phyloP scores from a whole-genome alignment of 768 basidiomycete genomes.

The Daedaleopsis nitida region DNA sequence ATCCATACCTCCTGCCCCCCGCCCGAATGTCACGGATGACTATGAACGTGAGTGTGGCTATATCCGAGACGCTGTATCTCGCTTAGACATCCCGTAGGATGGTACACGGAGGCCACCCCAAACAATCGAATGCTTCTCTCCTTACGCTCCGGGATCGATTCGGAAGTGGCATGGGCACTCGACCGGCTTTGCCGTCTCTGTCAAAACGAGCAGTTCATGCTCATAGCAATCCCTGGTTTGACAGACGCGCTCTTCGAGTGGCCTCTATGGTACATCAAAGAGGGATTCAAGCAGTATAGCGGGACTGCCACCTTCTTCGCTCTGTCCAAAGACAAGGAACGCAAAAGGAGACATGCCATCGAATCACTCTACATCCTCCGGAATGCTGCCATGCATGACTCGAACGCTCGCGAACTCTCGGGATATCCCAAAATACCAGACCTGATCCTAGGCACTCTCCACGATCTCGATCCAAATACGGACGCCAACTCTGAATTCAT shows the following conservation, averaged over 20 bases:
- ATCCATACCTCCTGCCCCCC: constrained; percentile 37
- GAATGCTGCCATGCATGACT: constrained; percentile 76
- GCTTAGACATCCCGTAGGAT: constrained; percentile 47
- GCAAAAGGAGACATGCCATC: constrained; percentile 72
- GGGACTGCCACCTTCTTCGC: constrained; percentile 57
- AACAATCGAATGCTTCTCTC: constrained; percentile 92
- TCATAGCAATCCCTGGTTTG: constrained; percentile 74
- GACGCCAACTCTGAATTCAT: constrained; percentile 76
- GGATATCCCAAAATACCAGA: constrained; percentile 62
- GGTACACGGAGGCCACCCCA: constrained; percentile 80
- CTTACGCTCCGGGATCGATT: constrained; percentile 76
- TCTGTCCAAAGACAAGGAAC: constrained; percentile 47
- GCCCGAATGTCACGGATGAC: constrained; percentile 57
- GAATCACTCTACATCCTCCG: constrained; percentile 86
- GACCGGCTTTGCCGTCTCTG: constrained; percentile 83
- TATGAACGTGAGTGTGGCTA: constrained; percentile 60
- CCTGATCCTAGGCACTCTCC: constrained; percentile 65
- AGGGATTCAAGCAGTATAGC: constrained; percentile 52
- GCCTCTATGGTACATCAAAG: constrained; percentile 80
- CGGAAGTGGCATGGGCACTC: constrained; percentile 89
- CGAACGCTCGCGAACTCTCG: constrained; percentile 63
- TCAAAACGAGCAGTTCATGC: constrained; percentile 73
- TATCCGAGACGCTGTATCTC: background rate
- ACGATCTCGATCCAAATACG: constrained; percentile 56
- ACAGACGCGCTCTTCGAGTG: constrained; percentile 84